A percentile compares a stretch with the other conserved stretches of the same genome.
These are phyloP conservation scores for Lipomyces japonicus DNA, from an alignment of 805 yeast species.

Conservation along the genomic window DNA sequence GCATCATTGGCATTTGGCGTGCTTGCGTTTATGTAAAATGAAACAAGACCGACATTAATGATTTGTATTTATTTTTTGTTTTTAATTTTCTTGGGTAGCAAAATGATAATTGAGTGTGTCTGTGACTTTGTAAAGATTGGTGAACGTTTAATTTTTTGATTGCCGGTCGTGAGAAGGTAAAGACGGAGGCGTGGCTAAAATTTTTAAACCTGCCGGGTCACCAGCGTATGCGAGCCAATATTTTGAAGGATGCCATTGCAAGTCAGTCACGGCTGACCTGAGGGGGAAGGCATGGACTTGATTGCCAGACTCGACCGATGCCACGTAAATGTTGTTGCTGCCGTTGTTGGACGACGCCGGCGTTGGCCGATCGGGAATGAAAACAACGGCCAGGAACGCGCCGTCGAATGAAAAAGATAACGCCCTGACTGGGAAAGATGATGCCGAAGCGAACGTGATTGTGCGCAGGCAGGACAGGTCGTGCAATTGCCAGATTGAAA, in stretches of 20 bases:
- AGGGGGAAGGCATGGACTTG: too few species aligned
- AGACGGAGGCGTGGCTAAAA: constrained; percentile 16
- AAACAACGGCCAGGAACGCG: constrained; percentile 43
- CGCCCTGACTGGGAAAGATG: constrained; percentile 40
- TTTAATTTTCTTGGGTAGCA: background rate
- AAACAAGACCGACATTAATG: too few species aligned
- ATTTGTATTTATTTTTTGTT: too few species aligned
- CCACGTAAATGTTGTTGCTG: too few species aligned
- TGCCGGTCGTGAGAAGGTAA: background rate
- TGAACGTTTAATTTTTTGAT: background rate
- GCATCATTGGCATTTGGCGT: constrained; percentile 16
- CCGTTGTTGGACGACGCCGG: too few species aligned
- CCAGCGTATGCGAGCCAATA: constrained; percentile 35
- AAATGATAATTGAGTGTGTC: background rate
- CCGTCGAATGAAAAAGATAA: constrained; percentile 48
- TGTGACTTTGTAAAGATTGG: background rate
- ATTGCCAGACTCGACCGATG: too few species aligned
- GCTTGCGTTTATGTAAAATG: constrained; percentile 3
- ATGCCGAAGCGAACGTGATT: background rate
- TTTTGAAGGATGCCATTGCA: constrained; percentile 38
- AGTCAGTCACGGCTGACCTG: too few species aligned
- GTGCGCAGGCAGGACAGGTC: constrained; percentile 43
- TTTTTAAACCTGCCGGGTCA: constrained; percentile 27
- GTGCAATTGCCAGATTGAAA: constrained; percentile 48
- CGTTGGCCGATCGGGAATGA: too few species aligned